phyloP scores from a whole-genome alignment of 2,329 filamentous ascomycete species.

The Cercospora janseana region DNA sequence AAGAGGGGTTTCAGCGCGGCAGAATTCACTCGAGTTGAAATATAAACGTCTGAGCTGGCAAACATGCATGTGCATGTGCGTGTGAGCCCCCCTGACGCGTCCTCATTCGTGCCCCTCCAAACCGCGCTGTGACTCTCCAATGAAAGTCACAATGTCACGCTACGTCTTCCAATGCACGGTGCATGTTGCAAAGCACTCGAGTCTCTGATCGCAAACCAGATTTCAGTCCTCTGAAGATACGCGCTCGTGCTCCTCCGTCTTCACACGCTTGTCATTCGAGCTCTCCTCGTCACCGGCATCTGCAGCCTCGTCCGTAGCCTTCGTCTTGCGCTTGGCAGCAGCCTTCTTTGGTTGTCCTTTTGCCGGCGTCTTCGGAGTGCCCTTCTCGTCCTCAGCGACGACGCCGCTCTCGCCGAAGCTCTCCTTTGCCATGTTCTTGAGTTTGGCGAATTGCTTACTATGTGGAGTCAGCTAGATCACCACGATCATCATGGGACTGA shows the following conservation, averaged over 20 bases:
- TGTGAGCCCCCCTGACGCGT: too few species aligned
- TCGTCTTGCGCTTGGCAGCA: not conserved
- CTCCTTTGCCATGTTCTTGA: slow-evolving; percentile 1
- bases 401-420: not conserved
- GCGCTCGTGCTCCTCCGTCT: not conserved
- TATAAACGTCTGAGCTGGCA: too few species aligned
- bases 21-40: too few species aligned
- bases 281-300: not conserved
- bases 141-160: too few species aligned
- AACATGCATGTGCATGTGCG: too few species aligned
- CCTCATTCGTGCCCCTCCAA: too few species aligned
- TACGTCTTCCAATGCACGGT: too few species aligned
- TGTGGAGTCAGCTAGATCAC: not conserved
- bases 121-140: too few species aligned
- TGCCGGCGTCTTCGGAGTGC: not conserved
- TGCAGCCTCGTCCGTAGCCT: not conserved
- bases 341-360: slow-evolving; percentile 4
- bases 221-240: too few species aligned
- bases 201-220: too few species aligned
- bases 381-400: not conserved
- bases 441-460: slow-evolving; percentile 9
- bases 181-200: too few species aligned
- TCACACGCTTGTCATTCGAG: not conserved
- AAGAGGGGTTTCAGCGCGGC: too few species aligned
- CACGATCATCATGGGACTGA: not conserved